phyloP scores from a whole-genome alignment of 352 stramenopile genomes.

The Pythium aphanidermatum region DNA sequence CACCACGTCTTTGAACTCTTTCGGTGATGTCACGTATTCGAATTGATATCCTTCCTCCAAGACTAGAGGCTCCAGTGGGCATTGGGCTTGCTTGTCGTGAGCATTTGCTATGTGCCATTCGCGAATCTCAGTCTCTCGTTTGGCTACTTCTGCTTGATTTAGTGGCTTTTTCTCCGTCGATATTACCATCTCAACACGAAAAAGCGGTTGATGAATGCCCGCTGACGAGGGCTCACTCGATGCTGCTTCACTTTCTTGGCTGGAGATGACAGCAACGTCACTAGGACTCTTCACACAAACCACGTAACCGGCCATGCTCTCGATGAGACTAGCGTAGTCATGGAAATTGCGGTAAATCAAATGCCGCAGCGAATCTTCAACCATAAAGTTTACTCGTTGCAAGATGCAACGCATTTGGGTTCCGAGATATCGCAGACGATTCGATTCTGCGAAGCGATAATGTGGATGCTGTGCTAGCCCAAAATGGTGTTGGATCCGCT shows the following conservation, averaged over 20 bases:
- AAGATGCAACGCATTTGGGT: conserved; percentile 52
- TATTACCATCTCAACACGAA: conserved; percentile 69
- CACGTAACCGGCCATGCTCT: conserved; percentile 55
- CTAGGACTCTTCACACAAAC: conserved; percentile 43
- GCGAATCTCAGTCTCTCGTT: conserved; percentile 45
- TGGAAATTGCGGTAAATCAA: conserved; percentile 67
- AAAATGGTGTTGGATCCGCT: conserved; percentile 70
- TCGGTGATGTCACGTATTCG: conserved; percentile 61
- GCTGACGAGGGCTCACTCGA: conserved; percentile 2
- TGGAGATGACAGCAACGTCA: conserved; percentile 30
- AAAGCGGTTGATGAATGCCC: conserved; percentile 59
- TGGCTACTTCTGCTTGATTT: conserved; percentile 49
- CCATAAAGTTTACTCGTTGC: conserved; percentile 79
- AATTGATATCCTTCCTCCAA: conserved; percentile 56
- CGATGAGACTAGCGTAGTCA: conserved; percentile 60
- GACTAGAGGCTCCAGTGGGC: conserved; percentile 42
- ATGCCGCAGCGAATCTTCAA: conserved; percentile 60
- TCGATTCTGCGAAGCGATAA: conserved; percentile 64
- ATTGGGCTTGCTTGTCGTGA: conserved; percentile 42
- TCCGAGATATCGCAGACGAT: conserved; percentile 60
- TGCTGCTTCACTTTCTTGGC: not conserved
- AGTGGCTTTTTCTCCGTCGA: conserved; percentile 42
- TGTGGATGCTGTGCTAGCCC: conserved; percentile 34
- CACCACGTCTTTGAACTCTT: conserved; percentile 66
- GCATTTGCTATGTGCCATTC: conserved; percentile 56